A percentile compares a stretch with the other conserved stretches of the same genome.
Evolutionary conservation across 2,329 filamentous ascomycete genomes (phyloP).

Genomic region (Beauveria australis): DNA sequence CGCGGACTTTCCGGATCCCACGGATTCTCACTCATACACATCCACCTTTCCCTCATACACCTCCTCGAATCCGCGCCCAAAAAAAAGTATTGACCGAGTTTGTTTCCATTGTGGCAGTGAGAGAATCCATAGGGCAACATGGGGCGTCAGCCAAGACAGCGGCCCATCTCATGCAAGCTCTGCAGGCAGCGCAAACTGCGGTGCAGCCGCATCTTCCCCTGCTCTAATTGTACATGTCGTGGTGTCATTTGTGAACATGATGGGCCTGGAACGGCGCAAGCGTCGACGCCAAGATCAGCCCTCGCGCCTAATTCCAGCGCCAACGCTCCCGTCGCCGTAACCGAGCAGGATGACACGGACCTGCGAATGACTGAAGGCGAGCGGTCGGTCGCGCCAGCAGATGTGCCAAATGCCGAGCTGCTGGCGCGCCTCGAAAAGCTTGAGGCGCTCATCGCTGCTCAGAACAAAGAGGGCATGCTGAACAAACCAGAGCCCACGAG

Average conservation of each 20-base stretch:
- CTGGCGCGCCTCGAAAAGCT: slow-evolving; percentile 20
- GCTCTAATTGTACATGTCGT: slow-evolving; percentile 28
- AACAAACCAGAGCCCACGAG: slow-evolving; percentile 4
- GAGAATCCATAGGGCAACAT: slow-evolving; percentile 7
- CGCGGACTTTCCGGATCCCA: slow-evolving; percentile 12
- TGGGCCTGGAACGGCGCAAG: neutral
- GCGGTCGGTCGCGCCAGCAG: slow-evolving; percentile 9
- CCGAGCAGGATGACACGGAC: neutral
- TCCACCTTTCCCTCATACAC: slow-evolving; percentile 8
- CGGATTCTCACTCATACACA: slow-evolving; percentile 6
- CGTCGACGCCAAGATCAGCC: slow-evolving; percentile 3
- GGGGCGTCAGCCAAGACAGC: slow-evolving; percentile 25
- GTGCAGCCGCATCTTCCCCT: slow-evolving; percentile 29
- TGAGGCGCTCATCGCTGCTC: slow-evolving; percentile 19
- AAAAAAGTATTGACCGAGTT: neutral
- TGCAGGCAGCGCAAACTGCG: slow-evolving; percentile 28
- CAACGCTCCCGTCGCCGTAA: neutral
- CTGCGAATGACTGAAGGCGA: neutral
- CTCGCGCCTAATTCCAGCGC: slow-evolving; percentile 2
- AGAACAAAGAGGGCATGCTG: slow-evolving; percentile 9
- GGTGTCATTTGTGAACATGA: slow-evolving; percentile 21
- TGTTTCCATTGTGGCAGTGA: slow-evolving; percentile 8
- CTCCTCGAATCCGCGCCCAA: slow-evolving; percentile 1
- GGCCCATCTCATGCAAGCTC: slow-evolving; percentile 27
- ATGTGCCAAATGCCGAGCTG: slow-evolving; percentile 16